Conservation (phyloP, 441 rosid species). For the Croton laevigatus region DNA sequence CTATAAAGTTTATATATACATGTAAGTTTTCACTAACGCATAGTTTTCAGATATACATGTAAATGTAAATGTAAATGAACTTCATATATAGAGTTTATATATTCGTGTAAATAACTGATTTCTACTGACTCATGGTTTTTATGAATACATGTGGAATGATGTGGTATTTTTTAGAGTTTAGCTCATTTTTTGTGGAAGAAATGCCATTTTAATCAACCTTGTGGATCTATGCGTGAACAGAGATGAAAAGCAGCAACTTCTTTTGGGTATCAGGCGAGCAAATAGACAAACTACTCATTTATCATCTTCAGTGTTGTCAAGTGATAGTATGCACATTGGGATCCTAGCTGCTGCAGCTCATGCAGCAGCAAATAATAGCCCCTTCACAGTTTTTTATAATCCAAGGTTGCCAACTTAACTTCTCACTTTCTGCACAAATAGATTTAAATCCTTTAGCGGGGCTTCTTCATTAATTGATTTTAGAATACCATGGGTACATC, state of each 20-base stretch:
- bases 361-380: conserved; percentile 93
- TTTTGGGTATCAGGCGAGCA: conserved; percentile 83
- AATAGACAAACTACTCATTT: conserved; percentile 86
- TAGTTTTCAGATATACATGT: too few relatives aligned
- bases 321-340: conserved; percentile 98
- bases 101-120: background rate
- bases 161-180: conserved; percentile 3
- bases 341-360: conserved; percentile 98
- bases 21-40: too few relatives aligned
- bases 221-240: conserved; percentile 38
- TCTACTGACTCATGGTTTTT: background rate
- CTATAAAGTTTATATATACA: too few relatives aligned
- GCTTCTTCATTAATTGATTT: background rate
- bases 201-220: conserved; percentile 15
- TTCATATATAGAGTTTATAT: too few relatives aligned
- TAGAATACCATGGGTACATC: background rate
- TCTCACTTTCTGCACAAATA: too few relatives aligned
- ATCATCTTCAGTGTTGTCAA: conserved; percentile 90
- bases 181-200: background rate
- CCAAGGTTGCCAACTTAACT: conserved; percentile 51
- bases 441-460: too few relatives aligned
- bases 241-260: conserved; percentile 89
- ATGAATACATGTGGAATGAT: conserved; percentile 8
- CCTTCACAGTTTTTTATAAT: conserved; percentile 85
- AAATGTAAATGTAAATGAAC: too few relatives aligned